Percentiles rank a stretch among this genome's conserved stretches.
These are phyloP conservation scores for Astraeus odoratus DNA, from an alignment of 768 basidiomycete genomes.

Conservation along the genomic window DNA sequence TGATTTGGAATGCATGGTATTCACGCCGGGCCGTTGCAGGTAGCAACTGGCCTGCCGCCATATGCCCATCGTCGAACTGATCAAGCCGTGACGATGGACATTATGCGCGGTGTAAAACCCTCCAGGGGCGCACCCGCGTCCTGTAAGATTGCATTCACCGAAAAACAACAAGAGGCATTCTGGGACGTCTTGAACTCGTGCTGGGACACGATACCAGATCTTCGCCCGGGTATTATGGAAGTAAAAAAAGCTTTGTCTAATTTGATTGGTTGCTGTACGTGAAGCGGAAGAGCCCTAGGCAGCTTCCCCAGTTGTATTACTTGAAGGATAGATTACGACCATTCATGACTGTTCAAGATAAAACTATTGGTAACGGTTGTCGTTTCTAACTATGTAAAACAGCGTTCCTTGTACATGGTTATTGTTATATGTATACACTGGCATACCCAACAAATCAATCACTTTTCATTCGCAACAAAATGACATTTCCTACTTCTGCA, in stretches of 20 bases:
- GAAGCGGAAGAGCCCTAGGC: no score
- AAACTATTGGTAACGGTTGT: no score
- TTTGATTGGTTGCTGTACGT: constrained; percentile 6
- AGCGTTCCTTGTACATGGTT: no score
- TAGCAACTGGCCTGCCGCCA: constrained; percentile 45
- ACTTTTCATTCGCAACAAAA: no score
- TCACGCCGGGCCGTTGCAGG: constrained; percentile 24
- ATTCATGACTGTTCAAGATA: neutral
- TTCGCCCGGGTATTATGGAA: constrained; percentile 40
- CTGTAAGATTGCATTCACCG: constrained; percentile 11
- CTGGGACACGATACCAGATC: constrained; percentile 33
- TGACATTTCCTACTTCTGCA: neutral
- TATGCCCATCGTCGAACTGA: constrained; percentile 50
- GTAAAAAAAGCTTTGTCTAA: constrained; percentile 16
- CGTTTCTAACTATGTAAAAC: no score
- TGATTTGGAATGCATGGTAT: neutral
- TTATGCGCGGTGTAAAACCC: constrained; percentile 45
- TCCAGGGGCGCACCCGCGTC: constrained; percentile 26
- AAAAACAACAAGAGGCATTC: constrained; percentile 28
- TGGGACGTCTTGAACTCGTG: constrained; percentile 41
- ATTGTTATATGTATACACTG: no score
- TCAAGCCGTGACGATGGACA: constrained; percentile 48
- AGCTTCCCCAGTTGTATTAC: neutral
- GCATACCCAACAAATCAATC: no score
- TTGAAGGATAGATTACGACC: neutral